Conservation (phyloP, 176 grass and related monocot species). For the Coix lacrymajobi region DNA sequence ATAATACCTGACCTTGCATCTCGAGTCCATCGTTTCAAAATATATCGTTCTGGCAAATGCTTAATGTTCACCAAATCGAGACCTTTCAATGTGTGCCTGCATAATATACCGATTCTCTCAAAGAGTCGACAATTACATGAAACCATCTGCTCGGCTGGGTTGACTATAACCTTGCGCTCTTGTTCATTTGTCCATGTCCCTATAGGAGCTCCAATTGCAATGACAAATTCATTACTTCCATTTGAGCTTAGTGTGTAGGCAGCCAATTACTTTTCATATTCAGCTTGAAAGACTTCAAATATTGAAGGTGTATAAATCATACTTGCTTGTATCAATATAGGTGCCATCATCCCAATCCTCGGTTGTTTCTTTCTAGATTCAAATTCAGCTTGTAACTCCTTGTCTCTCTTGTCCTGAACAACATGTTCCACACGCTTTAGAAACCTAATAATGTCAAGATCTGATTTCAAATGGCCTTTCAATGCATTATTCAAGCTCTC, state of each 20-base stretch:
- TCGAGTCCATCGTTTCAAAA: neutral
- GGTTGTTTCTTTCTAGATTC: neutral
- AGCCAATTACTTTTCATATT: slow-evolving; percentile 33
- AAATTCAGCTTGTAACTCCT: neutral
- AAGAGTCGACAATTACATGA: neutral
- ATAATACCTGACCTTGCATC: neutral
- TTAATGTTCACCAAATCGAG: slow-evolving; percentile 42
- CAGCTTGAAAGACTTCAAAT: slow-evolving; percentile 26
- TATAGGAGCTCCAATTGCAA: slow-evolving; percentile 1
- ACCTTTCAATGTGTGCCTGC: slow-evolving; percentile 20
- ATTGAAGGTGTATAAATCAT: slow-evolving; percentile 13
- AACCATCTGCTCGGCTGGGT: neutral
- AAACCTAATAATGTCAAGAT: too few relatives aligned
- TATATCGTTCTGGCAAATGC: neutral
- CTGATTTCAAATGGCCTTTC: too few relatives aligned
- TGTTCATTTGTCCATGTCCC: neutral
- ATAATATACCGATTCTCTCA: neutral
- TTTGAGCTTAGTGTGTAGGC: slow-evolving; percentile 10
- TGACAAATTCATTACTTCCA: neutral
- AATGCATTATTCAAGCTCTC: too few relatives aligned
- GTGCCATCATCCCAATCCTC: neutral
- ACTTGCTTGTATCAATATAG: too few relatives aligned
- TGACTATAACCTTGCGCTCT: neutral
- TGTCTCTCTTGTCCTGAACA: too few relatives aligned
- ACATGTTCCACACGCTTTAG: too few relatives aligned